Percentiles rank a stretch among this genome's conserved stretches.
Conservation (phyloP, 345 rosid genomes). For the Gossypium bickii region DNA sequence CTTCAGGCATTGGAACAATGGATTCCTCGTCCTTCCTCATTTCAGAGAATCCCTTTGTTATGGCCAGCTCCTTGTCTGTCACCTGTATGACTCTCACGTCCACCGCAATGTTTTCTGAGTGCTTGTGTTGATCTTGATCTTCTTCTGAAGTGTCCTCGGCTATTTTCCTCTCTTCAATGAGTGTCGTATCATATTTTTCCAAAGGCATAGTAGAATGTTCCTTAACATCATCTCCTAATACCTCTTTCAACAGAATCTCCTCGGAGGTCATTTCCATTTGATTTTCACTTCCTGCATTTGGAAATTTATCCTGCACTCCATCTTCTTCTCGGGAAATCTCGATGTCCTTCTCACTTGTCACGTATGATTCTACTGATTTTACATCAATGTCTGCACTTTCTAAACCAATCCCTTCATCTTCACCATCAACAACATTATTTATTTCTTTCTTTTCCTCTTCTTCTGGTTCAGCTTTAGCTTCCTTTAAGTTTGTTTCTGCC, state of each 20-base stretch:
- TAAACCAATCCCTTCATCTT: too few relatives aligned
- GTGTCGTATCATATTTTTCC: constrained; percentile 11
- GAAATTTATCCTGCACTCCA: constrained; percentile 8
- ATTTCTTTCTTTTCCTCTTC: neutral
- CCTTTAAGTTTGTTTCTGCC: too few relatives aligned
- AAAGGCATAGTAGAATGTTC: constrained; percentile 15
- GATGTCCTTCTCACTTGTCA: neutral
- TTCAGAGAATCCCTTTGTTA: neutral
- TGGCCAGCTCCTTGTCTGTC: neutral
- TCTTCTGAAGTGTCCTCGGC: constrained; percentile 9
- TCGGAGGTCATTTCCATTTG: neutral
- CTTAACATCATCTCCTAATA: constrained; percentile 10
- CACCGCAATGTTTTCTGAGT: neutral
- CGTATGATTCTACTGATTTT: too few relatives aligned
- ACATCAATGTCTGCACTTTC: too few relatives aligned
- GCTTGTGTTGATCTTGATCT: neutral
- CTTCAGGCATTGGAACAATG: neutral
- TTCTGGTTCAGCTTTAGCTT: too few relatives aligned
- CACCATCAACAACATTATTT: too few relatives aligned
- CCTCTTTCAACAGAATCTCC: neutral
- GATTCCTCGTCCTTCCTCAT: neutral
- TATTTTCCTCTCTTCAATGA: constrained; percentile 16
- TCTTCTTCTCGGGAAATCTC: neutral
- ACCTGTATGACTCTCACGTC: neutral
- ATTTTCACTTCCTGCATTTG: constrained; percentile 11